phyloP scores from a whole-genome alignment of 2,329 filamentous ascomycete species.

The Xylariaceae sp. region DNA sequence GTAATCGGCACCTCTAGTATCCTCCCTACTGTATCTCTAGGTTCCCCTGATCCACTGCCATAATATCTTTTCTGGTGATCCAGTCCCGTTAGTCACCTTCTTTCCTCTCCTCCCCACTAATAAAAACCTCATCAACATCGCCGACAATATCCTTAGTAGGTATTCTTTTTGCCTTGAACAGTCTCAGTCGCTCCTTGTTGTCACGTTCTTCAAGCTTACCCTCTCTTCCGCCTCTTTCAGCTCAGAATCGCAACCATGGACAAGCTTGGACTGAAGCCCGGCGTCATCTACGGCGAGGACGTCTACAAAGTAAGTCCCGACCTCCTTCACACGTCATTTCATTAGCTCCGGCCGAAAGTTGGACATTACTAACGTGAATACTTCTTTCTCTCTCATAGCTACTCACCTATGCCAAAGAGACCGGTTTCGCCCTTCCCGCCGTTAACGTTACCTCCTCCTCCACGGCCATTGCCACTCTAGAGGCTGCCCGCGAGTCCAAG shows the following conservation, averaged over 20 bases:
- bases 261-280: conserved; percentile 24
- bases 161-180: background rate
- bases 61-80: background rate
- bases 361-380: conserved; percentile 4
- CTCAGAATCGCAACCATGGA: conserved; percentile 15
- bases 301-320: conserved; percentile 20
- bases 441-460: conserved; percentile 94
- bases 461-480: conserved; percentile 77
- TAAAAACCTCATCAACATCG: conserved; percentile 16
- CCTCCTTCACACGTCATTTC: background rate
- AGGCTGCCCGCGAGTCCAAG: conserved; percentile 90
- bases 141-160: background rate
- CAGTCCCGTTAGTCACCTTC: background rate
- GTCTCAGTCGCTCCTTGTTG: background rate
- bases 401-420: conserved; percentile 41
- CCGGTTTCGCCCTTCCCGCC: conserved; percentile 83
- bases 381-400: conserved; percentile 9
- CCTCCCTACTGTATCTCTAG: too few species aligned
- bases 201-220: conserved; percentile 1
- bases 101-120: conserved; percentile 2
- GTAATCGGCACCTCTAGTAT: too few species aligned
- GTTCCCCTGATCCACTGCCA: conserved; percentile 5
- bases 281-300: conserved; percentile 29
- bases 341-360: background rate
- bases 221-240: background rate